A percentile compares a stretch with the other conserved stretches of the same genome.
phyloP scores from a whole-genome alignment of 768 basidiomycete genomes.

The Amanita muscaria region DNA sequence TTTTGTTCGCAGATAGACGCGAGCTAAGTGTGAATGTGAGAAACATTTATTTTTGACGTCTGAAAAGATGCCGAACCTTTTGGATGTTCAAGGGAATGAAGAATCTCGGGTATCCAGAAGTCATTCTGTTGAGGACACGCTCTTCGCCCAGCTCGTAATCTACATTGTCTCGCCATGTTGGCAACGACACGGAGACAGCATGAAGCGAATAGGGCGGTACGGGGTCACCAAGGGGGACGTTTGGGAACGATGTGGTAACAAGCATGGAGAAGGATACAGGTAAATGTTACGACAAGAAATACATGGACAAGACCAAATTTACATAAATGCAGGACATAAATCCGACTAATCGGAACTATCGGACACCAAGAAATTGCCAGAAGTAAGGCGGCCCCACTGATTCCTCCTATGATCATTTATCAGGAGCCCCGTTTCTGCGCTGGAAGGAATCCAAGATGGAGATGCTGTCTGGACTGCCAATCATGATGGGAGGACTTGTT shows the following conservation, averaged over 20 bases:
- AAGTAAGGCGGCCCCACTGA: no score
- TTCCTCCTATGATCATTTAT: background rate
- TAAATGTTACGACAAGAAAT: background rate
- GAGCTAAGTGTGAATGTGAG: constrained; percentile 42
- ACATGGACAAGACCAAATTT: no score
- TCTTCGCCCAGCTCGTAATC: constrained; percentile 87
- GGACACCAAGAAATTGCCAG: no score
- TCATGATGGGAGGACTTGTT: constrained; percentile 18
- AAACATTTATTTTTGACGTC: background rate
- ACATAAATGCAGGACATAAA: background rate
- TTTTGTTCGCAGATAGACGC: constrained; percentile 67
- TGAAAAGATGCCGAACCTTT: constrained; percentile 45
- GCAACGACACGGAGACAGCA: constrained; percentile 91
- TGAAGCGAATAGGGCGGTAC: constrained; percentile 70
- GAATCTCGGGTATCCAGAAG: constrained; percentile 89
- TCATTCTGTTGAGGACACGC: constrained; percentile 71
- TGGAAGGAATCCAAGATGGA: background rate
- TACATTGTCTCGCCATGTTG: constrained; percentile 86
- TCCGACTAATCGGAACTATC: no score
- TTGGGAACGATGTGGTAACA: background rate
- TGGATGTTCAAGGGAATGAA: constrained; percentile 83
- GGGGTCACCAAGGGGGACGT: constrained; percentile 36
- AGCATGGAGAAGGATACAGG: background rate
- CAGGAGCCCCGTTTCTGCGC: background rate
- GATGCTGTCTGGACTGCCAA: constrained; percentile 5